Evolutionary conservation across 495 filamentous ascomycete species (phyloP), one percentile per base, ranked within the genome.

Genomic region (Letharia columbiana): DNA sequence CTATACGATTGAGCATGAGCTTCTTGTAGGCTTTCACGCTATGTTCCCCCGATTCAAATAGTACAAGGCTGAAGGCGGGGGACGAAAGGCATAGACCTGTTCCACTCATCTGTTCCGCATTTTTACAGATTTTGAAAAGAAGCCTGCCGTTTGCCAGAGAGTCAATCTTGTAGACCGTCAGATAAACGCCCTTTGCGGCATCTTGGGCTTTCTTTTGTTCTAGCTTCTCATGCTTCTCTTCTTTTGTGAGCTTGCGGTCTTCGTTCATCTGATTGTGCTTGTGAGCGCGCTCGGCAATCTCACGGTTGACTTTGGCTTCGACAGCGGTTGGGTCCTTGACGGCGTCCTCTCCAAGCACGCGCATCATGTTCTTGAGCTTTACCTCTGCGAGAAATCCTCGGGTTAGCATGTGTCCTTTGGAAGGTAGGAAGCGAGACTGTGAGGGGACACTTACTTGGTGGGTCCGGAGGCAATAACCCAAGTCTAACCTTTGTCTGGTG

Each of bases 251-350:
- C 76, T 92, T 94, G 62, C 94, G 87, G 61, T 91, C 89, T 70
- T 92, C 89, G 75, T 99, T 99, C 69, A 80, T 80, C 56, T 82
- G 71, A 67, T 91, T 80, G 75, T 99, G 94, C 64, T 86, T 81
- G 59, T 87, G 78, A 54, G 86, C 82, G 44, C 94, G 91, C 39
- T 93, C 92, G 52, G 87, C 87, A 57, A 99, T 96, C 71, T 98
- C 91, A 33, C 85, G 80, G 76, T 90, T 95, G 45, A 99, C 94
- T 37, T 91, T 86, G 45, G 94, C 92, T 77, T 99, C 94, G 41
- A 98, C 92, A 28, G 94, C 94, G 3, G 94, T 99, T 13, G 94
- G 94, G 74, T 99, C 94, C 71, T 96, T 96, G 70, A 99, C 92
- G 4, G 94, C 94, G 75, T 96, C 89, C 72, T 98, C 91, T 54